Base-by-base conservation (phyloP, 345 rosid species). In the Moricandia moricandioides region DNA sequence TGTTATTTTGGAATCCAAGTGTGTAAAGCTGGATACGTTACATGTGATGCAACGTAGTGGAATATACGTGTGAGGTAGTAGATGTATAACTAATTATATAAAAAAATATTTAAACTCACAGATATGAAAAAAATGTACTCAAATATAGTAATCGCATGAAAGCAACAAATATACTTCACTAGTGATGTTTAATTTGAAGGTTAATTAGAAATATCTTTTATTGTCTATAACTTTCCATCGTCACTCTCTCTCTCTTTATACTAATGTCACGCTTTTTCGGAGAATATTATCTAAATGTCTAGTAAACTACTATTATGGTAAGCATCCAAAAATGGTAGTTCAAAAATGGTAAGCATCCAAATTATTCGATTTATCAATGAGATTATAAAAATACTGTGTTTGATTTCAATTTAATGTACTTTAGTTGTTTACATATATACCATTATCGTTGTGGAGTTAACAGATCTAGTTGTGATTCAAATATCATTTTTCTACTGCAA, bases 21-120 rank as follows among this genome's bases (percentile, higher is more conserved):
- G 45, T 17, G 67, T 30, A 71, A 27, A 12, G 33, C 67, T 5
- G 14, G 74, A 59, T 58, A 18, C 24, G 7, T 1, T 17, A 60
- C 16, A 59, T 55, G 51, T 54, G 39, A 68, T 68, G 72, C 52
- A 29, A 58, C 74, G 67, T 47, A n/a, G 57, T 71, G 59, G 59
- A 47, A 60, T 70, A 70, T 45, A 60, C 57, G 67, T 45, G 59
- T 71, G 67, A 70, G 31, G 33, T 56, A 2, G 11, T 24, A 56
- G 60, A 56, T 56, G 31, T 24, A 55, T 55, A 55, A 24, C 31
- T 55, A 21, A 21, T 2, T 4, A 55, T 55, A 24, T n/a, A 55
- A 55, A 31, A 55, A 55, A 21, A 24, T 11, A 11, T 55, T 24
- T 4, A 8, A 56, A 24, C 31, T 24, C n/a, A 24, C 60, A 26